phyloP scores from a whole-genome alignment of 2,329 filamentous ascomycete species.

The Trichoderma arundinaceum region DNA sequence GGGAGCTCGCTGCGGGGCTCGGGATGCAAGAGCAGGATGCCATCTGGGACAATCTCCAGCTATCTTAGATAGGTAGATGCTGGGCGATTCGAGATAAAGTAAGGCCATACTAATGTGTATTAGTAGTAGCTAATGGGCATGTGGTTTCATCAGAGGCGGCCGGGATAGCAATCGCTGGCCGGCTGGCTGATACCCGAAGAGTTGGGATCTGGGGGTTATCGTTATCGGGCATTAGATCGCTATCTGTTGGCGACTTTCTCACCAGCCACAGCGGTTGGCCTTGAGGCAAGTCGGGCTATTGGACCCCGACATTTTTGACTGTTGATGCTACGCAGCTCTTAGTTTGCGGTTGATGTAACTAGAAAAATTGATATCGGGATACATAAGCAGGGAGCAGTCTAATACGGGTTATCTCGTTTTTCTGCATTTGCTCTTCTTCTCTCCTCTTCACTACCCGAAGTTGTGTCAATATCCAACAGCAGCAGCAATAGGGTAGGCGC shows the following conservation, averaged over 20 bases:
- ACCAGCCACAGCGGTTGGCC: conserved; percentile 1
- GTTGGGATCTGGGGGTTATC: too few relatives aligned
- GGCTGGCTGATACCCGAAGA: too few relatives aligned
- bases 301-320: not conserved
- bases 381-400: too few relatives aligned
- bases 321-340: not conserved
- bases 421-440: too few relatives aligned
- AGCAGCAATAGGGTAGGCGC: not conserved
- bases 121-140: not conserved
- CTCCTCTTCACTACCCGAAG: too few relatives aligned
- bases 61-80: not conserved
- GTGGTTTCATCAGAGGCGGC: not conserved
- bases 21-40: too few relatives aligned
- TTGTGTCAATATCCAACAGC: too few relatives aligned
- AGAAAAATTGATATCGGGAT: too few relatives aligned
- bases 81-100: not conserved
- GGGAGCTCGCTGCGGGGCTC: too few relatives aligned
- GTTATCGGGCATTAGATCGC: not conserved
- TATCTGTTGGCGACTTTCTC: not conserved
- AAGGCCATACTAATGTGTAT: not conserved
- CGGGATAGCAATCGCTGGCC: not conserved
- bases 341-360: too few relatives aligned
- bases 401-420: too few relatives aligned
- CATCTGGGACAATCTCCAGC: too few relatives aligned
- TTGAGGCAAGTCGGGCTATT: not conserved